A percentile compares a stretch with the other conserved stretches of the same genome.
Conservation (phyloP, 1,284 basidiomycete genomes). For the Vanrija humicola region DNA sequence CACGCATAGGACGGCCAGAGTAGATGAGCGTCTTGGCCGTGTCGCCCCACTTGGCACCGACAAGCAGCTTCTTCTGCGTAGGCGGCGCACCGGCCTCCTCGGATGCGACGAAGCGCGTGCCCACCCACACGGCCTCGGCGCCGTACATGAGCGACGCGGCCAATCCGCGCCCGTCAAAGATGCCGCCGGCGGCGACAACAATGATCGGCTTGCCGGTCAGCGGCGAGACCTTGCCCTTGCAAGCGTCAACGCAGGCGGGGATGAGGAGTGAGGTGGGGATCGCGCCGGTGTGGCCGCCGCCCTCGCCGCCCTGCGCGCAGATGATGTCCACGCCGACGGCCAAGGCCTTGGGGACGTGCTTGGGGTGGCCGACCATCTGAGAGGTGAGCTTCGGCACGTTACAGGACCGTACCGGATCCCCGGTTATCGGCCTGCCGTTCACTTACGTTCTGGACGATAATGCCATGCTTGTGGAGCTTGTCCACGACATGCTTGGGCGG, state of each 20-base stretch:
- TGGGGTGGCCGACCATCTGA: slow-evolving; percentile 81
- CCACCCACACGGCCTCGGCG: slow-evolving; percentile 81
- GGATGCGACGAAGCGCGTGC: slow-evolving; percentile 83
- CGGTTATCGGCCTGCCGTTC: neutral
- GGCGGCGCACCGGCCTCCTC: slow-evolving; percentile 74
- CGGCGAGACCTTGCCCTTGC: slow-evolving; percentile 67
- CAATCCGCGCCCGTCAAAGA: slow-evolving; percentile 75
- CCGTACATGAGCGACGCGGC: slow-evolving; percentile 80
- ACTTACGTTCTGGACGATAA: slow-evolving; percentile 71
- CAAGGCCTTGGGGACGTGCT: slow-evolving; percentile 75
- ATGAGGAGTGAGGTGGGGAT: slow-evolving; percentile 41
- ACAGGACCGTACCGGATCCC: neutral
- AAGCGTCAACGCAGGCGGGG: slow-evolving; percentile 75
- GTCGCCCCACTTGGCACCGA: slow-evolving; percentile 23
- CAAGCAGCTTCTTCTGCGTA: slow-evolving; percentile 66
- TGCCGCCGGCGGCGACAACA: slow-evolving; percentile 79
- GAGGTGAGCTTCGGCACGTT: neutral
- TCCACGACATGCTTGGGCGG: slow-evolving; percentile 74
- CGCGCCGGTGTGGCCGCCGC: slow-evolving; percentile 60
- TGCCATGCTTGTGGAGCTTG: slow-evolving; percentile 70
- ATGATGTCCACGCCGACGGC: slow-evolving; percentile 78
- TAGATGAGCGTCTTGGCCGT: slow-evolving; percentile 46
- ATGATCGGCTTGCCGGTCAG: slow-evolving; percentile 73
- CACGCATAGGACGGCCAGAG: slow-evolving; percentile 79
- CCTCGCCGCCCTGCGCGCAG: slow-evolving; percentile 81